Conservation (phyloP, 73 alveolate genomes). For the Blepharisma stoltei region DNA sequence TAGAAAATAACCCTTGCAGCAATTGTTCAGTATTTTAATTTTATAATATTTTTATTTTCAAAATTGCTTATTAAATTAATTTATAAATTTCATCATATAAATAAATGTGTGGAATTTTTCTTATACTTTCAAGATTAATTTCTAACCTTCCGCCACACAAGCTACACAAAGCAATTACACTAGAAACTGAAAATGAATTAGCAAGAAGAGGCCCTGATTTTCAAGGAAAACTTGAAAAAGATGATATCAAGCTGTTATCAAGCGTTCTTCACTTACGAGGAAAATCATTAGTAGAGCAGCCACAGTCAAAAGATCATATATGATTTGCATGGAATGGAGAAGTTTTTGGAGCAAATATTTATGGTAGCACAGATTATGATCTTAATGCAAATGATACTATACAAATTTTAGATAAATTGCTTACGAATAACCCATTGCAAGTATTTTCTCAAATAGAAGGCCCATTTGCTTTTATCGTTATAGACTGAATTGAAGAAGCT, state of each 20-base stretch:
- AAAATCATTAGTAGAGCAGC: not conserved
- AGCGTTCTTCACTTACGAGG: conserved; percentile 20
- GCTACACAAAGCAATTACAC: too few relatives aligned
- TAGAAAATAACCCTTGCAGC: too few relatives aligned
- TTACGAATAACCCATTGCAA: conserved; percentile 36
- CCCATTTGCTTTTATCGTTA: conserved; percentile 63
- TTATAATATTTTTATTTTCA: too few relatives aligned
- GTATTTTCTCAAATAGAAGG: conserved; percentile 59
- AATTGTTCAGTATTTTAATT: too few relatives aligned
- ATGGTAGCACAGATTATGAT: conserved; percentile 2
- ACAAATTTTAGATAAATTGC: conserved; percentile 7
- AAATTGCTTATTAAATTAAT: too few relatives aligned
- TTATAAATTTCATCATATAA: too few relatives aligned
- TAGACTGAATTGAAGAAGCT: conserved; percentile 56
- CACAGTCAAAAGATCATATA: not conserved
- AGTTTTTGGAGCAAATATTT: conserved; percentile 44
- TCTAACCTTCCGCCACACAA: too few relatives aligned
- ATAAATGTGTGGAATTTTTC: too few relatives aligned
- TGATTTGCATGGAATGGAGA: conserved; percentile 71
- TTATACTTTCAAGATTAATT: too few relatives aligned
- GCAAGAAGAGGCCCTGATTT: conserved; percentile 11
- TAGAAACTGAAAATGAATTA: not conserved
- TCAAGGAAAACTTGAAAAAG: not conserved
- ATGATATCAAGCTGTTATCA: not conserved
- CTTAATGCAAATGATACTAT: conserved; percentile 5